These are phyloP conservation scores for Orbilia blumenaviensis DNA, from an alignment of 2,329 filamentous ascomycete genomes.

Conservation along the genomic window DNA sequence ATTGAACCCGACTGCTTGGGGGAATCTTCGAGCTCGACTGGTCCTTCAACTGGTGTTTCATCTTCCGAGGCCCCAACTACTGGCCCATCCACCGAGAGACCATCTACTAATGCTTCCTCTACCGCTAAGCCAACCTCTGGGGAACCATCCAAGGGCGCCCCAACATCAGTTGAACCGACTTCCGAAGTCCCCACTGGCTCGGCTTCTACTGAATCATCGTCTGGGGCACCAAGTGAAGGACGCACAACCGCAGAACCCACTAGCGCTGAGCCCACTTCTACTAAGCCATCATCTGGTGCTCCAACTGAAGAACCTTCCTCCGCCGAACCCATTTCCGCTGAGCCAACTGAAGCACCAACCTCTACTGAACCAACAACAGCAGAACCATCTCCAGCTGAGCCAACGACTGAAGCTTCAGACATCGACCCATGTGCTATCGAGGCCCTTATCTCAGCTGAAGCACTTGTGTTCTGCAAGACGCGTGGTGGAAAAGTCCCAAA, in stretches of 20 bases:
- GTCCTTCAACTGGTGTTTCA: background rate
- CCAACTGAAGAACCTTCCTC: background rate
- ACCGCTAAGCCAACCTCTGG: background rate
- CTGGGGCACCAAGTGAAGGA: background rate
- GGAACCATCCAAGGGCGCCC: background rate
- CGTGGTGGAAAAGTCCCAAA: slow-evolving; percentile 34
- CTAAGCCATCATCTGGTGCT: background rate
- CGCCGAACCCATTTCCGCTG: background rate
- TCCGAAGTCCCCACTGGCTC: background rate
- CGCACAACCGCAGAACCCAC: background rate
- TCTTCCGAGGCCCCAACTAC: background rate
- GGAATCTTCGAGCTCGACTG: background rate
- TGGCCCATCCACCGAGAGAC: background rate
- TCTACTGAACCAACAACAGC: background rate
- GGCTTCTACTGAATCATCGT: background rate
- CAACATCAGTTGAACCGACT: background rate
- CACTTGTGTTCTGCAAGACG: slow-evolving; percentile 20
- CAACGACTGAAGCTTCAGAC: background rate
- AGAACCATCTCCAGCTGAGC: background rate
- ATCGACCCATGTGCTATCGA: slow-evolving; percentile 29
- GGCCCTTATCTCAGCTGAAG: slow-evolving; percentile 3
- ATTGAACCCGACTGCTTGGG: slow-evolving; percentile 10
- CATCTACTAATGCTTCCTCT: background rate
- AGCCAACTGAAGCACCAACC: background rate
- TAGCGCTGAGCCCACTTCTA: background rate